A percentile compares a stretch with the other conserved stretches of the same genome.
Evolutionary conservation across 2,329 filamentous ascomycete genomes (phyloP).

Genomic region (Chaetothyriales sp.): DNA sequence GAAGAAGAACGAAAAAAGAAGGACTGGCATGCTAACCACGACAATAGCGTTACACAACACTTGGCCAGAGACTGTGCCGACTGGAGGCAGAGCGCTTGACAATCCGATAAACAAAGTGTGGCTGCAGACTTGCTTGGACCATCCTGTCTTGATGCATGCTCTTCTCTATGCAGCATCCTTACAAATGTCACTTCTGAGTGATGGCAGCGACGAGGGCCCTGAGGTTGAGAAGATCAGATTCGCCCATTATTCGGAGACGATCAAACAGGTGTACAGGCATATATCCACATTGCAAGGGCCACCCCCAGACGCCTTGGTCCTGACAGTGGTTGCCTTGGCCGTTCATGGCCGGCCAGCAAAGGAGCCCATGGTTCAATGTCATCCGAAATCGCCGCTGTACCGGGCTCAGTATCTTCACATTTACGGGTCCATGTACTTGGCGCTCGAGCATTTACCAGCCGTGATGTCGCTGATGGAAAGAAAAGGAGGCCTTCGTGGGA

Average conservation of each 20-base stretch:
- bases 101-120: slow-evolving; percentile 11
- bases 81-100: neutral
- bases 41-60: slow-evolving; percentile 6
- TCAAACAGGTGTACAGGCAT: slow-evolving; percentile 9
- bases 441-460: slow-evolving; percentile 4
- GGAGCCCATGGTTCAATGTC: neutral
- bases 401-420: slow-evolving; percentile 7
- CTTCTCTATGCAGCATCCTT: slow-evolving; percentile 11
- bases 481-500: slow-evolving; percentile 7
- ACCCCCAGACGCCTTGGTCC: slow-evolving; percentile 9
- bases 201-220: slow-evolving; percentile 6
- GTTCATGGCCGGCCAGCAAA: slow-evolving; percentile 7
- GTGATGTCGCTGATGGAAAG: slow-evolving; percentile 8
- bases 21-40: neutral
- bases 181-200: slow-evolving; percentile 5
- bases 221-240: slow-evolving; percentile 6
- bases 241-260: slow-evolving; percentile 8
- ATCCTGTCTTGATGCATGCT: slow-evolving; percentile 10
- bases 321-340: slow-evolving; percentile 8
- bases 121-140: slow-evolving; percentile 9
- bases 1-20: neutral
- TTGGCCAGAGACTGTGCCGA: slow-evolving; percentile 10
- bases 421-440: slow-evolving; percentile 8
- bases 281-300: slow-evolving; percentile 2
- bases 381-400: slow-evolving; percentile 6